A percentile compares a stretch with the other conserved stretches of the same genome.
phyloP scores from a whole-genome alignment of 768 basidiomycete genomes.

The Dendrothele bispora region DNA sequence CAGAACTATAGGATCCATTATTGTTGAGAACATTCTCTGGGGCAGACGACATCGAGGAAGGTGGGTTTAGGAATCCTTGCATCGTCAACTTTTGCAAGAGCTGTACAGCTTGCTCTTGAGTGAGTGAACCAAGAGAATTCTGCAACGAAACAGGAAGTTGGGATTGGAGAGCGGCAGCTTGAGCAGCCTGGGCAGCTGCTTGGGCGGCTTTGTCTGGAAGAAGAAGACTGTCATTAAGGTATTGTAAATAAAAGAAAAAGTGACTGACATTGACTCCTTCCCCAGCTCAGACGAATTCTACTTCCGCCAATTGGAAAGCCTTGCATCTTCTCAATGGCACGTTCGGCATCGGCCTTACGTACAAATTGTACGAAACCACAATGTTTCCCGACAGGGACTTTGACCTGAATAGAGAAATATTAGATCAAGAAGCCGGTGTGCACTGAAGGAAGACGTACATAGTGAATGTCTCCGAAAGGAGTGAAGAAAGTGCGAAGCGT shows the following conservation, averaged over 20 bases:
- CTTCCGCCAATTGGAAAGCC: constrained; percentile 94
- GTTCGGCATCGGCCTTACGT: constrained; percentile 86
- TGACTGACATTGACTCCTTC: constrained; percentile 82
- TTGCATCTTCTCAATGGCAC: constrained; percentile 95
- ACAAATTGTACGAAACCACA: constrained; percentile 97
- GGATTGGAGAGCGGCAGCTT: constrained; percentile 66
- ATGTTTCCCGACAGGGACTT: constrained; percentile 94
- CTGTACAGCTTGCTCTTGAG: constrained; percentile 63
- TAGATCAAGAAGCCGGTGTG: constrained; percentile 8
- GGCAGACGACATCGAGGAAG: not conserved
- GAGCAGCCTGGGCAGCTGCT: constrained; percentile 82
- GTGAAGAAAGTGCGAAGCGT: constrained; percentile 88
- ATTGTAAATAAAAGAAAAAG: not conserved
- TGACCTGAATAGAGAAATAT: constrained; percentile 56
- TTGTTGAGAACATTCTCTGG: constrained; percentile 3
- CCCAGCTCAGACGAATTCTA: constrained; percentile 90
- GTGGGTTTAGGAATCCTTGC: constrained; percentile 36
- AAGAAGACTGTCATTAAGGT: constrained; percentile 7
- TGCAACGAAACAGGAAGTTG: constrained; percentile 20
- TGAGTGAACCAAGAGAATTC: constrained; percentile 33
- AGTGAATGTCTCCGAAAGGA: constrained; percentile 93
- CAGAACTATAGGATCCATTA: constrained; percentile 3
- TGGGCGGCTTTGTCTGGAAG: constrained; percentile 83
- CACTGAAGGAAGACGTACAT: constrained; percentile 47
- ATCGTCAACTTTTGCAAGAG: constrained; percentile 57